Evolutionary conservation across 83 land plant species (phyloP).

Genomic region (Thuja plicata): DNA sequence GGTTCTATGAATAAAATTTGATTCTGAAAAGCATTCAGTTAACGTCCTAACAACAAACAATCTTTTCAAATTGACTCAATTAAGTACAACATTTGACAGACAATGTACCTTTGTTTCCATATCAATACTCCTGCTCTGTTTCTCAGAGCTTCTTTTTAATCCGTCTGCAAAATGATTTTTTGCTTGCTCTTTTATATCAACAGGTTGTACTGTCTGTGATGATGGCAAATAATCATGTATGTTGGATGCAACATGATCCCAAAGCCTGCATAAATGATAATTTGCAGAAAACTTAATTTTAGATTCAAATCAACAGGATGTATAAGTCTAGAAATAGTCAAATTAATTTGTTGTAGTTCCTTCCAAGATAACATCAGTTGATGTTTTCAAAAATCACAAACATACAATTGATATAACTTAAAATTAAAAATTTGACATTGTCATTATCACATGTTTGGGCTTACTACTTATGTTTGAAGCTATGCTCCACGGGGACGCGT

Average conservation of each 20-base stretch:
- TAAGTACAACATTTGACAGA: background rate
- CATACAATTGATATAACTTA: background rate
- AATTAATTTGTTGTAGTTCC: background rate
- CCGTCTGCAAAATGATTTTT: slow-evolving; percentile 12
- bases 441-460: background rate
- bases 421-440: background rate
- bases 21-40: background rate
- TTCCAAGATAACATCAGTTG: background rate
- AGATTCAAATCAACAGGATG: background rate
- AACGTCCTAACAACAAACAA: background rate
- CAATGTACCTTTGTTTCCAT: slow-evolving; percentile 24
- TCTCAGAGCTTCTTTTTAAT: slow-evolving; percentile 6
- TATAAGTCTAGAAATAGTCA: background rate
- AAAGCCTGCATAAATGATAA: slow-evolving; percentile 52
- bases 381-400: background rate
- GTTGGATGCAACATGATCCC: slow-evolving; percentile 79
- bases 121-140: background rate
- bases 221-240: slow-evolving; percentile 45
- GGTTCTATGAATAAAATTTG: background rate
- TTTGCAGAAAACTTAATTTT: background rate
- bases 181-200: slow-evolving; percentile 21
- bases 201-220: slow-evolving; percentile 12
- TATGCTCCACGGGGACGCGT: too few species aligned
- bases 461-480: background rate
- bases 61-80: background rate